Evolutionary conservation across 306 rosid genomes (phyloP).

Genomic region (apple (Malus domestica)): DNA sequence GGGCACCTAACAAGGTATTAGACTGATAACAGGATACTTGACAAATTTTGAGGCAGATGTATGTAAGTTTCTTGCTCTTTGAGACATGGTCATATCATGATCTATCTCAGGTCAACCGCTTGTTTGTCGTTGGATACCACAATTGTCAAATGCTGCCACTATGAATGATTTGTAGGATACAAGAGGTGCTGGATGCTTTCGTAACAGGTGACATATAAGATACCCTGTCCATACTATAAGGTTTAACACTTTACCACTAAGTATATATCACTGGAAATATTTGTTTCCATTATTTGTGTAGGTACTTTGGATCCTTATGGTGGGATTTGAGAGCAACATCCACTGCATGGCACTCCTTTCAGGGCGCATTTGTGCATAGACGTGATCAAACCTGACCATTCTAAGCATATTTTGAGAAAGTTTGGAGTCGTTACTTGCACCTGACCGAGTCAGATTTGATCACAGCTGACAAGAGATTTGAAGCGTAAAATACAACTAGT

Average conservation of each 20-base stretch:
- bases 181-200: background rate
- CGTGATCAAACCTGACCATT: background rate
- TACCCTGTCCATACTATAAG: background rate
- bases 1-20: background rate
- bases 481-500: background rate
- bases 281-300: background rate
- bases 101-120: background rate
- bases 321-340: background rate
- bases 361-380: background rate
- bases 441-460: background rate
- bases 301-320: background rate
- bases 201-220: background rate
- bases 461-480: background rate
- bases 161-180: background rate
- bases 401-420: background rate
- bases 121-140: background rate
- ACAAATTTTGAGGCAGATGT: background rate
- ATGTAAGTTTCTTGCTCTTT: background rate
- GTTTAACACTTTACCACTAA: background rate
- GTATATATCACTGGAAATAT: background rate
- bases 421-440: background rate
- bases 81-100: background rate
- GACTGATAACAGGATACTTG: background rate
- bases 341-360: background rate
- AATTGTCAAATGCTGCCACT: background rate